A percentile compares a stretch with the other conserved stretches of the same genome.
Evolutionary conservation across 2,329 filamentous ascomycete species (phyloP).

Genomic region (Pestalotiopsis sp.): DNA sequence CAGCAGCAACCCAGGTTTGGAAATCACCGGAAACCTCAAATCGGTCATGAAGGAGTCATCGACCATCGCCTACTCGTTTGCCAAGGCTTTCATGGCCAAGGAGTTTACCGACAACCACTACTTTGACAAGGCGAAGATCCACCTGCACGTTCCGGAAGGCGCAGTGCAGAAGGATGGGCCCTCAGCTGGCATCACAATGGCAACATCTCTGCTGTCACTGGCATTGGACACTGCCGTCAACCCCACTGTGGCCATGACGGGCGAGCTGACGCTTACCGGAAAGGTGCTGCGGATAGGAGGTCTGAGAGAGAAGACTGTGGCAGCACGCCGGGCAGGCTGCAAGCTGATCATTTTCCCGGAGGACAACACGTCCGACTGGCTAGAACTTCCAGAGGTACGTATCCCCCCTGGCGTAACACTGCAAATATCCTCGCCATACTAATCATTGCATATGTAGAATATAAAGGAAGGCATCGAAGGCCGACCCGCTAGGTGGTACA

Average conservation of each 20-base stretch:
- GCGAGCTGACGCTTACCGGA: conserved; percentile 92
- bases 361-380: conserved; percentile 96
- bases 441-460: conserved; percentile 61
- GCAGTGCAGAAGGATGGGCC: conserved; percentile 94
- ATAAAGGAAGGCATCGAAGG: conserved; percentile 97
- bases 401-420: conserved; percentile 11
- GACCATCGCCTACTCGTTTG: conserved; percentile 91
- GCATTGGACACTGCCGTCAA: conserved; percentile 77
- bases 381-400: conserved; percentile 92
- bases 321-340: conserved; percentile 86
- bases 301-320: conserved; percentile 94
- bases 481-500: conserved; percentile 89
- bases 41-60: conserved; percentile 98
- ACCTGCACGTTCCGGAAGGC: conserved; percentile 94
- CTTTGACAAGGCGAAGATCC: conserved; percentile 93
- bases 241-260: conserved; percentile 94
- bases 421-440: conserved; percentile 14
- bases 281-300: conserved; percentile 96
- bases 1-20: conserved; percentile 74
- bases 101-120: conserved; percentile 89
- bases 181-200: conserved; percentile 96
- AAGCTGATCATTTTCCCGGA: conserved; percentile 92
- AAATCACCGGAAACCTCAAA: conserved; percentile 94
- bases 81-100: conserved; percentile 83
- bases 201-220: conserved; percentile 85